Conservation (phyloP, 2,329 filamentous ascomycete species). For the Colletotrichum endophyticum region DNA sequence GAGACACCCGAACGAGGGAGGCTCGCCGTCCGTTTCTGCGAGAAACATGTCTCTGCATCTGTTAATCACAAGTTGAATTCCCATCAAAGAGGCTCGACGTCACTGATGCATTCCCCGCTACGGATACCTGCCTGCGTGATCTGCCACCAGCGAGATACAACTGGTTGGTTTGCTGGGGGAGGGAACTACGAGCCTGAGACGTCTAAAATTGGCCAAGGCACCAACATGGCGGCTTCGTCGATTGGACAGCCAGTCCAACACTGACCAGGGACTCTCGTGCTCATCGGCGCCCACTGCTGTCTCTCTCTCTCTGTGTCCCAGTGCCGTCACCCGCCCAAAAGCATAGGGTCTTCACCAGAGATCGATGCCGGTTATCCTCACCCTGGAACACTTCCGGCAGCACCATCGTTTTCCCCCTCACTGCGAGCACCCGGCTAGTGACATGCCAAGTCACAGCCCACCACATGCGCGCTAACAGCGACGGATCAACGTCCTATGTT, state of each 20-base stretch:
- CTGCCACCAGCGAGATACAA: neutral
- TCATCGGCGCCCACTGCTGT: neutral
- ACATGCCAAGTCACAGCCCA: neutral
- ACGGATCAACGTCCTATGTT: conserved; percentile 6
- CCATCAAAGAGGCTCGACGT: conserved; percentile 8
- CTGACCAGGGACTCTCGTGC: neutral
- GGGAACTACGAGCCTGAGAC: conserved; percentile 12
- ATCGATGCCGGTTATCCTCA: neutral
- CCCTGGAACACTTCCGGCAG: conserved; percentile 9
- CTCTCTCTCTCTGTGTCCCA: neutral
- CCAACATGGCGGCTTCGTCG: neutral
- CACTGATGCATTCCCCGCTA: neutral
- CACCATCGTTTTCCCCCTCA: conserved; percentile 4
- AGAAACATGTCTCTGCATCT: neutral
- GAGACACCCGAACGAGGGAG: neutral
- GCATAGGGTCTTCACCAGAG: neutral
- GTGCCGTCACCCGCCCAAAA: neutral
- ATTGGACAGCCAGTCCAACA: neutral
- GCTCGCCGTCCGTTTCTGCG: neutral
- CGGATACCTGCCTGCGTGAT: neutral
- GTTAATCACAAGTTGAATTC: neutral
- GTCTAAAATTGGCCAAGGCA: conserved; percentile 12
- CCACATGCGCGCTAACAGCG: neutral
- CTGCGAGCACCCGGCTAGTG: neutral
- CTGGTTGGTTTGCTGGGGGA: neutral